Percentiles rank a stretch among this genome's conserved stretches.
phyloP scores from a whole-genome alignment of 2,329 filamentous ascomycete species.

The Talaromyces pinophilus region DNA sequence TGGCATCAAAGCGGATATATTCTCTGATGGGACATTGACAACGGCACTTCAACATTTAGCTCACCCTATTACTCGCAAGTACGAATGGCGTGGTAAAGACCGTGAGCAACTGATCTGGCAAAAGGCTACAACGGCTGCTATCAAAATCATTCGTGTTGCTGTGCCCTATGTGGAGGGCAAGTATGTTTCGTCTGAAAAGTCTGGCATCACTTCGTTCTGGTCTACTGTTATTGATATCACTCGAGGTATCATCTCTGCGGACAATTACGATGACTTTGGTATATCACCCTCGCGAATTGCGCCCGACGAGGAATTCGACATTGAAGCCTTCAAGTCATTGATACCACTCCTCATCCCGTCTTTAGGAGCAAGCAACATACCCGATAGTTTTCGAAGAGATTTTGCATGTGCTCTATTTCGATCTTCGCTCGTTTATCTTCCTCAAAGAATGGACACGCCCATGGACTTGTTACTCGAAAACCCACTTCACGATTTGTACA shows the following conservation, averaged over 20 bases:
- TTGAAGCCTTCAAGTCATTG: conserved; percentile 69
- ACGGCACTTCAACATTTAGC: conserved; percentile 67
- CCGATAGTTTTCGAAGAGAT: conserved; percentile 65
- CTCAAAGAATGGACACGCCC: conserved; percentile 63
- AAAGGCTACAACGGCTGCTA: conserved; percentile 69
- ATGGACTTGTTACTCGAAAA: conserved; percentile 45
- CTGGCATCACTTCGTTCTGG: conserved; percentile 66
- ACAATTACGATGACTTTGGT: conserved; percentile 53
- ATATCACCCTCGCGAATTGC: conserved; percentile 51
- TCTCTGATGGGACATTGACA: conserved; percentile 66
- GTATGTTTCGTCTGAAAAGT: conserved; percentile 32
- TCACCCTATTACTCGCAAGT: conserved; percentile 75
- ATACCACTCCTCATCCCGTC: conserved; percentile 69
- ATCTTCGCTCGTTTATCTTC: conserved; percentile 76
- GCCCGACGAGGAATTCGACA: conserved; percentile 79
- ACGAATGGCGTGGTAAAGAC: conserved; percentile 71
- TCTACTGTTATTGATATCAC: conserved; percentile 63
- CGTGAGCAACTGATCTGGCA: conserved; percentile 76
- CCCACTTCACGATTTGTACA: conserved; percentile 64
- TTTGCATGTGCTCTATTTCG: conserved; percentile 78
- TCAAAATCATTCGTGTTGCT: conserved; percentile 68
- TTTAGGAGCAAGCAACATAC: conserved; percentile 66
- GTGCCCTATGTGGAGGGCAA: conserved; percentile 61
- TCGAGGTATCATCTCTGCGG: conserved; percentile 69
- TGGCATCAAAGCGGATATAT: conserved; percentile 64